Evolutionary conservation across 305 asterid species (phyloP).

Genomic region (Withania somnifera): DNA sequence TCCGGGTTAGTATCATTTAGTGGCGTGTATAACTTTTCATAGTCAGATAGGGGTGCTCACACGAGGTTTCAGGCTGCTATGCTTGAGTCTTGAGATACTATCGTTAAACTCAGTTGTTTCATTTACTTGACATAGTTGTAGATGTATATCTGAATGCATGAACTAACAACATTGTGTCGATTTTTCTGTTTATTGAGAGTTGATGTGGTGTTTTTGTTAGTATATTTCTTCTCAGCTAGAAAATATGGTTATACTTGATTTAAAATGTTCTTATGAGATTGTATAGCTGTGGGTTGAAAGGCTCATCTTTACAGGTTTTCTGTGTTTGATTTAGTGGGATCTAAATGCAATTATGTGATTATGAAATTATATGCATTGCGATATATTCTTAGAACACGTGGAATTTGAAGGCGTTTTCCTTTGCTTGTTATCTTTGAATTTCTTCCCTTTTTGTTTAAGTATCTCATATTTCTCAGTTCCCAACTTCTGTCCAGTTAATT

Average conservation of each 20-base stretch:
- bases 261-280: neutral
- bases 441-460: neutral
- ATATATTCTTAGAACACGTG: neutral
- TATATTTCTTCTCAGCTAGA: neutral
- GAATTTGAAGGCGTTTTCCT: neutral
- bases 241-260: neutral
- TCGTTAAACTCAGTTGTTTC: neutral
- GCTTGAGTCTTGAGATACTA: neutral
- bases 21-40: neutral
- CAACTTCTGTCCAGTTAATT: conserved; percentile 18
- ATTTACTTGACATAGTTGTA: neutral
- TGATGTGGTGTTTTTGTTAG: neutral
- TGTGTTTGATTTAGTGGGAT: neutral
- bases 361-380: neutral
- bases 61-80: neutral
- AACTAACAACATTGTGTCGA: neutral
- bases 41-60: neutral
- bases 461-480: neutral
- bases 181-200: neutral
- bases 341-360: neutral
- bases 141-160: neutral
- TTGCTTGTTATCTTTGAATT: neutral
- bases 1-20: neutral
- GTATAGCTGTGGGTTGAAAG: neutral
- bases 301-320: neutral